A percentile compares a stretch with the other conserved stretches of the same genome.
Evolutionary conservation across 495 filamentous ascomycete genomes (phyloP).

Genomic region (Xylaria scruposa): DNA sequence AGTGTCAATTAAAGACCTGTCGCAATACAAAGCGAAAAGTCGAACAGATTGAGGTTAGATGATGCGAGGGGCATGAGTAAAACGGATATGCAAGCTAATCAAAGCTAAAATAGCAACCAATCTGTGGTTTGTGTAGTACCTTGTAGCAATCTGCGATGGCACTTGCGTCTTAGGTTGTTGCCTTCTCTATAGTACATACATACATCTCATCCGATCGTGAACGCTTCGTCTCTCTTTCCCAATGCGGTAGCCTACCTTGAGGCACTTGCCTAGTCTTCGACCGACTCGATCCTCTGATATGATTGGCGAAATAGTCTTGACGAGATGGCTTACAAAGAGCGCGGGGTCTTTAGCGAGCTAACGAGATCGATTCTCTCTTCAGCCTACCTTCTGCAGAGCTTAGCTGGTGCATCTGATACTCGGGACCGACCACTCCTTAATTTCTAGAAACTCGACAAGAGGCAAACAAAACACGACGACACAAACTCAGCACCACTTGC

Average conservation of each 20-base stretch:
- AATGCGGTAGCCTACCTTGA: slow-evolving; percentile 12
- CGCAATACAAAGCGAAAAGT: not conserved
- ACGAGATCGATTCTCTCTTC: not conserved
- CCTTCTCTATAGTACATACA: not conserved
- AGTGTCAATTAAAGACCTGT: not conserved
- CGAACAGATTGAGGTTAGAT: slow-evolving; percentile 7
- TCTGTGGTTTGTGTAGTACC: not conserved
- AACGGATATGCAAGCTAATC: slow-evolving; percentile 19
- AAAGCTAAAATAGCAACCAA: not conserved
- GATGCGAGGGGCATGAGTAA: slow-evolving; percentile 9
- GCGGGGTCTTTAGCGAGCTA: slow-evolving; percentile 11
- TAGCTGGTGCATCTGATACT: slow-evolving; percentile 18
- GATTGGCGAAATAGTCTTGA: slow-evolving; percentile 10
- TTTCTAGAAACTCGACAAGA: not conserved
- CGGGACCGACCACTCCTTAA: slow-evolving; percentile 24
- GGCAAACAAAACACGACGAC: not conserved
- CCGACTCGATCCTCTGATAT: slow-evolving; percentile 7
- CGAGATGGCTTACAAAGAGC: slow-evolving; percentile 3
- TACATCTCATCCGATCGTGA: not conserved
- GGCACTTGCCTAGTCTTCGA: slow-evolving; percentile 1
- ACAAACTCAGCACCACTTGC: slow-evolving; percentile 9
- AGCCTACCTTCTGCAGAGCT: not conserved
- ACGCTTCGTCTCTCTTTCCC: slow-evolving; percentile 7
- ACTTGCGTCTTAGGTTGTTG: not conserved
- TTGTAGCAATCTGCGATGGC: not conserved